Base-by-base conservation (phyloP, 2,329 filamentous ascomycete genomes). In the Penicillium sp. region DNA sequence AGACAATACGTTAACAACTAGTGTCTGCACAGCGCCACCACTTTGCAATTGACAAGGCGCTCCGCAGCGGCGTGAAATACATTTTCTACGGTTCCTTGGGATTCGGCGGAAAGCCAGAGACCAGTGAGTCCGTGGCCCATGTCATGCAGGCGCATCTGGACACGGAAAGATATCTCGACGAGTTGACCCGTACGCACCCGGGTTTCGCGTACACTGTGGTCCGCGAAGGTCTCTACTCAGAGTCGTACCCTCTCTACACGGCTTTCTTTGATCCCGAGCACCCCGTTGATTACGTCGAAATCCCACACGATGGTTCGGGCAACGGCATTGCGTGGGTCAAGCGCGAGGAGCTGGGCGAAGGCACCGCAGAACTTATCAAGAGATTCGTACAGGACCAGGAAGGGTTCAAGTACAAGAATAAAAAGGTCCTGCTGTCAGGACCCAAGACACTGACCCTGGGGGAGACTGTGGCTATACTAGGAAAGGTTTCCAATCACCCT, bases 161-260 rank as follows among this genome's bases (percentile, higher is more conserved):
- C 2, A 58, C 55, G 1, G 55, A 58, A 23, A 38, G 18, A 5
- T 56, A 49, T 45, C 41, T 58, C 3, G 51, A 46, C 0, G 3
- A 45, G 20, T n/a, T 27, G 4, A 9, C 27, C 12, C 23, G 41
- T 6, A 4, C 47, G 10, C 9, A 44, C 13, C 45, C 44, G 9
- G 45, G n/a, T 1, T 66, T 78, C 46, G 67, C 66, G 1, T 78
- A 74, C 56, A 79, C 78, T 9, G 64, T 73, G 9, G 56, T 81
- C 18, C 72, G 79, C 8, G 76, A 81, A 55, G 79, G 78, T 0
- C 60, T 81, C 31, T 82, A 81, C 57, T 70, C 73, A 4, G 78
- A 82, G 60, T 78, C 75, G 1, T 81, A 75, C 64, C 78, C 78
- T 10, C 69, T 81, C 46, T 82, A 81, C 62, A 75, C 76, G 0